These are phyloP conservation scores for Pseudoscleropodium purum DNA, from an alignment of 225 moss, liverwort and hornwort species.

Conservation along the genomic window DNA sequence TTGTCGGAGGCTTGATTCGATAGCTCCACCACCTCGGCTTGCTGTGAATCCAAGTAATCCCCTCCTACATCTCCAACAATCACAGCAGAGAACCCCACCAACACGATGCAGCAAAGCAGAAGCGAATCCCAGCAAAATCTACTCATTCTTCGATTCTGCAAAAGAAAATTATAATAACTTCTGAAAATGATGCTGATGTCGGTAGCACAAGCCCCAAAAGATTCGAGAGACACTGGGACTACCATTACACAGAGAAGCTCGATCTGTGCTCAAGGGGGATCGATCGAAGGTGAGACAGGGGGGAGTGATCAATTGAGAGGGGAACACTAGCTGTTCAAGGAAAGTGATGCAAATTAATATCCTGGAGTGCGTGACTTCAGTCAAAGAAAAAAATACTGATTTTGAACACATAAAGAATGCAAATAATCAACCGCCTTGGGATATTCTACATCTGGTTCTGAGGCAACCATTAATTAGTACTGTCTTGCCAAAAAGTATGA, in stretches of 20 bases:
- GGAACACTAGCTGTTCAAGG: no score
- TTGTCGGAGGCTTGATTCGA: neutral
- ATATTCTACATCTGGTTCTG: no score
- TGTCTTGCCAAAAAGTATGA: no score
- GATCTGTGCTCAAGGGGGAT: neutral
- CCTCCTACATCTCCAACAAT: neutral
- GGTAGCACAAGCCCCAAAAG: neutral
- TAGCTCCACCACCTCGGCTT: neutral
- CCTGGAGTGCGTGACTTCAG: no score
- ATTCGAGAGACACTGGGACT: neutral
- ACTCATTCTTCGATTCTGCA: neutral
- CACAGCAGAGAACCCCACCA: neutral
- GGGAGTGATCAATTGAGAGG: no score
- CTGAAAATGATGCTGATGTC: neutral
- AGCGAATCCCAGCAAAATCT: neutral
- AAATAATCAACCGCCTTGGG: no score
- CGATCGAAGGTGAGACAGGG: neutral
- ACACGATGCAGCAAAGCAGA: neutral
- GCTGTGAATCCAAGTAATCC: neutral
- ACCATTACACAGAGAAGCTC: no score
- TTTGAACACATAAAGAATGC: no score
- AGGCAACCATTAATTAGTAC: no score
- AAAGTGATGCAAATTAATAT: no score
- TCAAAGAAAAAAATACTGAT: no score
- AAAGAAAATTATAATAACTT: neutral